Evolutionary conservation across 176 grass and related monocot species (phyloP).

Genomic region (sorghum (Sorghum bicolor)): DNA sequence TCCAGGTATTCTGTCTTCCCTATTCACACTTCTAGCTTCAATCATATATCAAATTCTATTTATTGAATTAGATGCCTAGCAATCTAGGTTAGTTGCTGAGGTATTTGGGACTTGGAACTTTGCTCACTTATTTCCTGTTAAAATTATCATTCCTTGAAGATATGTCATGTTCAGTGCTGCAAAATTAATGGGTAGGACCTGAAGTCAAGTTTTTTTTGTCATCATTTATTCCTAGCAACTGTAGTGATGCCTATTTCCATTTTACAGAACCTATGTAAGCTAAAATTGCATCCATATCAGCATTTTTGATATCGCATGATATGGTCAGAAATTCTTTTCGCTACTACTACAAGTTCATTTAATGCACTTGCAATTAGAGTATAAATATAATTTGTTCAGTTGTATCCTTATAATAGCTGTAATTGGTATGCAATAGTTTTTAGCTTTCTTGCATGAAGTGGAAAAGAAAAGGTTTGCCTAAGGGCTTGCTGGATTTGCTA

Average conservation of each 20-base stretch:
- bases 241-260: not conserved
- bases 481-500: not conserved
- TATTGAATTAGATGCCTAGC: not conserved
- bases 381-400: not conserved
- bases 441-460: not conserved
- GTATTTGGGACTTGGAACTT: not conserved
- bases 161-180: not conserved
- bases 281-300: not conserved
- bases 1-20: constrained; percentile 52
- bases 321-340: not conserved
- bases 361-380: not conserved
- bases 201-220: not conserved
- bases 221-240: not conserved
- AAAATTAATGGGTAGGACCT: not conserved
- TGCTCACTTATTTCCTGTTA: not conserved
- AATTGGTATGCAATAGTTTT: not conserved
- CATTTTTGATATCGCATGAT: not conserved
- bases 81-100: not conserved
- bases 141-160: not conserved
- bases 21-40: not conserved
- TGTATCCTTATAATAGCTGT: not conserved
- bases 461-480: not conserved
- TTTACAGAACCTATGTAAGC: not conserved
- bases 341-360: not conserved
- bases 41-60: not conserved